Conservation (phyloP, 768 basidiomycete species). For the Exsudoporus frostii region DNA sequence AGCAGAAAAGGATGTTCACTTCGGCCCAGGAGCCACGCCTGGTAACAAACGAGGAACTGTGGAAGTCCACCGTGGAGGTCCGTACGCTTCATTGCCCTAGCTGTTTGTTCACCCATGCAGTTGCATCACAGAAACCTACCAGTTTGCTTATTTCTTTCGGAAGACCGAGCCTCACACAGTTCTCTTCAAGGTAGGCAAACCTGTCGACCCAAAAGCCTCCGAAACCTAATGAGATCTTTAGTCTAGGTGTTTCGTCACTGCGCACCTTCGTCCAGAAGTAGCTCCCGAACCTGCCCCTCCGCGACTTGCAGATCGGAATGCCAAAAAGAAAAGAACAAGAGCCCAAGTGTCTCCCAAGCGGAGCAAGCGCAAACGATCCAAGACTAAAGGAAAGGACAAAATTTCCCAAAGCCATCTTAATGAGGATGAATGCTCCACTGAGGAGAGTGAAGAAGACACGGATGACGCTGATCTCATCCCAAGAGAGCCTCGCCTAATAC, state of each 20-base stretch:
- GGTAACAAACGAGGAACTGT: constrained; percentile 65
- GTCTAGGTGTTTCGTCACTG: constrained; percentile 43
- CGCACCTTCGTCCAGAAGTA: constrained; percentile 21
- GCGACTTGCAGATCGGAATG: not conserved
- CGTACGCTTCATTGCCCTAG: not conserved
- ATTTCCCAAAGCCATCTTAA: constrained; percentile 25
- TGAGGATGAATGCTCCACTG: constrained; percentile 22
- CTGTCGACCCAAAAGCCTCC: not conserved
- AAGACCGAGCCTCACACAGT: constrained; percentile 80
- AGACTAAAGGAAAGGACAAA: constrained; percentile 39
- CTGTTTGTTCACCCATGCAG: constrained; percentile 4
- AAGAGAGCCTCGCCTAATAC: constrained; percentile 28
- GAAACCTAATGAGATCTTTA: constrained; percentile 13
- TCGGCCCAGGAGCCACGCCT: constrained; percentile 38
- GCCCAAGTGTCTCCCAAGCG: constrained; percentile 7
- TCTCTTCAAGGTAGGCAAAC: constrained; percentile 65
- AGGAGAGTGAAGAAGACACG: constrained; percentile 17
- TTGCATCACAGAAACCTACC: constrained; percentile 64
- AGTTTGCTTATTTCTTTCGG: constrained; percentile 88
- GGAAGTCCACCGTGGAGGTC: constrained; percentile 84
- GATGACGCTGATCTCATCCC: constrained; percentile 9
- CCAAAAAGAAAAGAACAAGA: constrained; percentile 23
- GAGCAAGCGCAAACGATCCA: constrained; percentile 32
- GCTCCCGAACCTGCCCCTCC: constrained; percentile 14
- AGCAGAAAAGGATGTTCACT: constrained; percentile 49